Percentiles rank a stretch among this genome's conserved stretches.
phyloP scores from a whole-genome alignment of 176 grass and related monocot genomes.

The Triticum dicoccoides region DNA sequence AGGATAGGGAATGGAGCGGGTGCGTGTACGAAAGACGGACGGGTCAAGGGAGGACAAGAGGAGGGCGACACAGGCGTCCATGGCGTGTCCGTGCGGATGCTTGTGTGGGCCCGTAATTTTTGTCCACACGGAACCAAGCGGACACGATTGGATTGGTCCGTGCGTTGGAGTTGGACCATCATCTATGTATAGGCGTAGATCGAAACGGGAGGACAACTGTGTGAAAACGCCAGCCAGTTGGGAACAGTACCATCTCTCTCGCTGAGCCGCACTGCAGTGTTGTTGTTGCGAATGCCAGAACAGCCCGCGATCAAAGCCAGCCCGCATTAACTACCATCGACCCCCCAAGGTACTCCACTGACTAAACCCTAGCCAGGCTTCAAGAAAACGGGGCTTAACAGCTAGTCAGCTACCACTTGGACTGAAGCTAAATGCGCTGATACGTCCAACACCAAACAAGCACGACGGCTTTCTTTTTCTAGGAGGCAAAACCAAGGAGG shows the following conservation, averaged over 20 bases:
- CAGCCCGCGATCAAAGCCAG: background rate
- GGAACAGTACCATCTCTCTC: slow-evolving; percentile 22
- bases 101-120: no score
- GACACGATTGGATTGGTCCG: no score
- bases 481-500: background rate
- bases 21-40: no score
- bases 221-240: slow-evolving; percentile 40
- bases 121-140: no score
- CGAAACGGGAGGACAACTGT: no score
- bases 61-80: no score
- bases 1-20: no score
- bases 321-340: background rate
- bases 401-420: background rate
- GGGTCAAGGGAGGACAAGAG: no score
- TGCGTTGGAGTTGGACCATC: no score
- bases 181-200: no score
- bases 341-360: background rate
- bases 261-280: slow-evolving; percentile 40
- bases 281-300: slow-evolving; percentile 30
- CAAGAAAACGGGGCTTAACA: background rate
- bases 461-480: background rate
- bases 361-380: background rate
- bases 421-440: background rate
- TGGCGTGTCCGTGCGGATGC: no score
- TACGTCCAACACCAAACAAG: background rate